These are phyloP conservation scores for Phoenix roebelenii DNA, from an alignment of 176 grass and related monocot species.

Conservation along the genomic window DNA sequence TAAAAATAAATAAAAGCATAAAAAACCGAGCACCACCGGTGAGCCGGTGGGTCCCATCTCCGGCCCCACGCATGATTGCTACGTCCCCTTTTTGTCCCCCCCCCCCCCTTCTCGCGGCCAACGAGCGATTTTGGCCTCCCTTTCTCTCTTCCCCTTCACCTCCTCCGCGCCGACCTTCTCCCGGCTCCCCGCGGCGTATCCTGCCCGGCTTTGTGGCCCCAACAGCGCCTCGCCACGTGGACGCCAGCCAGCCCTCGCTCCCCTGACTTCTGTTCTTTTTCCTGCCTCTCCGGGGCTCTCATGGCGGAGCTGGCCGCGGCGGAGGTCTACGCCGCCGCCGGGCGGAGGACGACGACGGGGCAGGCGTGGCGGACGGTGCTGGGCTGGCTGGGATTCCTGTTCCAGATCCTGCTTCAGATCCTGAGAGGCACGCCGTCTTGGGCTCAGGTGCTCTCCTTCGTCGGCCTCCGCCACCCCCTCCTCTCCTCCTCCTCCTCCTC, in stretches of 20 bases:
- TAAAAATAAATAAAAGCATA: too few species aligned
- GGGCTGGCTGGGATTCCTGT: constrained; percentile 69
- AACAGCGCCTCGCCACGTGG: constrained; percentile 8
- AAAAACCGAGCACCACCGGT: not conserved
- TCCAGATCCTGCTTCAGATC: constrained; percentile 77
- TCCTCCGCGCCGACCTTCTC: not conserved
- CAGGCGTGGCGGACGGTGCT: constrained; percentile 77
- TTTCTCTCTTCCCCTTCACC: not conserved
- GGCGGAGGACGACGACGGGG: constrained; percentile 40
- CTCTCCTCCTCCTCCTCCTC: constrained; percentile 31
- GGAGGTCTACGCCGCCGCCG: constrained; percentile 41
- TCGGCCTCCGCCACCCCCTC: constrained; percentile 72
- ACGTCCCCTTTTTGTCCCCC: not conserved
- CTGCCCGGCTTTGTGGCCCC: not conserved
- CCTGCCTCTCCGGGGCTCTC: too few species aligned
- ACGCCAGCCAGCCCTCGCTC: not conserved
- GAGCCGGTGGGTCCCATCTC: constrained; percentile 15
- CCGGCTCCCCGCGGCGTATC: not conserved
- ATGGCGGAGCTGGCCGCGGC: constrained; percentile 36
- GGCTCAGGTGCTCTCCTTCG: constrained; percentile 80
- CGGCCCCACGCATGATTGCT: constrained; percentile 9
- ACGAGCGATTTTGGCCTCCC: not conserved
- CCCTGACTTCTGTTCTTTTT: too few species aligned
- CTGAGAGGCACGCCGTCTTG: constrained; percentile 76
- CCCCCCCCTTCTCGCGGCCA: not conserved